Base-by-base conservation (phyloP, 257 asterid genomes). In the Craterostigma plantagineum region DNA sequence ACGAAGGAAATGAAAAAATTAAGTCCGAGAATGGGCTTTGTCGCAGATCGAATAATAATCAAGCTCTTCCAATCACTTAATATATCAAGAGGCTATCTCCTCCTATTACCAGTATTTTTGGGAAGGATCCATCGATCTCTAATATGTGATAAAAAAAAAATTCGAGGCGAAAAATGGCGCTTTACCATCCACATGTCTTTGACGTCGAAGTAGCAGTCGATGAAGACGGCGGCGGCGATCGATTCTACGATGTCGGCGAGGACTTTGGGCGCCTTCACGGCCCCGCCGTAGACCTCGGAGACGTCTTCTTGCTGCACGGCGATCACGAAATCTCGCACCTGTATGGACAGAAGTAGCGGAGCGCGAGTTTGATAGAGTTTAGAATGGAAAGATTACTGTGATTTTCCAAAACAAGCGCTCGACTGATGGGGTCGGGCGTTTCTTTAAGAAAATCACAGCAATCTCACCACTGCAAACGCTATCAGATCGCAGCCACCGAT, bases 241-340 rank as follows among this genome's bases (percentile, higher is more conserved):
- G 91, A 69, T 50, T 83, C 95, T 48, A 83, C 86, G 35, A 79
- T 67, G 41, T 79, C 95, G 0, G 95, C 95, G 13, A 83, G 87
- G 58, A 76, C 55, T 61, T 79, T 83, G 0, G 95, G 95, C 0
- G 95, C 93, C 63, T 73, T 73, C 33, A 71, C 59, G 30, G 57
- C 58, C 6, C 96, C 96, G 8, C 91, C 94, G 27, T 86, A 55
- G 34, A 86, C 52, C 65, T 65, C 77, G 0, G 66, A 33, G 18
- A 45, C 69, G 18, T 54, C 64, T 59, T 81, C 91, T 44, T 64
- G 54, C 35, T 55, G 43, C 34, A 77, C 86, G 0, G 69, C 56
- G 15, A 35, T 10, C 10, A 60, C 86, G 49, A 86, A 86, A 23
- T 77, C 92, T 44, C 38, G 61, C 4, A 81, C 91, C 96, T 85